Evolutionary conservation across 192 early-diverging fungal species (phyloP).

Genomic region (Anaeromyces robustus): DNA sequence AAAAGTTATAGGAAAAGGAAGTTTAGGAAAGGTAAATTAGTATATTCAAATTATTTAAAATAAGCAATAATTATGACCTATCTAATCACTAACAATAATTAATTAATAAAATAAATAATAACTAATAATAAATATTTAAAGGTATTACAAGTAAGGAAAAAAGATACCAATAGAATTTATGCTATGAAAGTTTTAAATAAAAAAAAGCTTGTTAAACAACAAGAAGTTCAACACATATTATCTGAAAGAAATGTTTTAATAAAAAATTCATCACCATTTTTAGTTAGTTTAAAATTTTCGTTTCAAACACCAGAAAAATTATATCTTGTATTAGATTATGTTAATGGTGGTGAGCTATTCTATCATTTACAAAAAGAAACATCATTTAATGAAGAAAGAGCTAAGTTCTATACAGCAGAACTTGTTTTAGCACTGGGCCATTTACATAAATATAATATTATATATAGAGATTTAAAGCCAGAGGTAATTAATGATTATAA

Average conservation of each 20-base stretch:
- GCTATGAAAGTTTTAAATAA: constrained; percentile 94
- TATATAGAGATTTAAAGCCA: not conserved
- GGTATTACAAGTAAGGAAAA: constrained; percentile 82
- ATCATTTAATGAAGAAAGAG: not conserved
- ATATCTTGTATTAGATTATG: not conserved
- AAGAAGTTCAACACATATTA: constrained; percentile 85
- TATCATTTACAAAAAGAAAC: not conserved
- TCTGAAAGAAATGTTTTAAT: constrained; percentile 82
- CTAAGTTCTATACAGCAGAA: not conserved
- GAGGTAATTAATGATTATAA: not conserved
- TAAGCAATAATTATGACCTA: too few relatives aligned
- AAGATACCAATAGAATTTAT: constrained; percentile 82
- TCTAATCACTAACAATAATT: too few relatives aligned
- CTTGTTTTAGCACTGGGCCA: not conserved
- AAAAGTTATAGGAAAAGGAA: constrained; percentile 91
- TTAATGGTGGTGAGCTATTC: not conserved
- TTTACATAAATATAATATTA: not conserved
- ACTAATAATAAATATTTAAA: not conserved
- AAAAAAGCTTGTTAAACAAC: constrained; percentile 78
- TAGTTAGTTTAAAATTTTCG: constrained; percentile 29
- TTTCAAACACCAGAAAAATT: constrained; percentile 7
- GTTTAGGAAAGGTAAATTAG: constrained; percentile 60
- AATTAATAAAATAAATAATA: too few relatives aligned
- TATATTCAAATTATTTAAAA: too few relatives aligned
- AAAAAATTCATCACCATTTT: constrained; percentile 62